Base-by-base conservation (phyloP, 129 eudicot genomes). In the Flaveria robusta region DNA sequence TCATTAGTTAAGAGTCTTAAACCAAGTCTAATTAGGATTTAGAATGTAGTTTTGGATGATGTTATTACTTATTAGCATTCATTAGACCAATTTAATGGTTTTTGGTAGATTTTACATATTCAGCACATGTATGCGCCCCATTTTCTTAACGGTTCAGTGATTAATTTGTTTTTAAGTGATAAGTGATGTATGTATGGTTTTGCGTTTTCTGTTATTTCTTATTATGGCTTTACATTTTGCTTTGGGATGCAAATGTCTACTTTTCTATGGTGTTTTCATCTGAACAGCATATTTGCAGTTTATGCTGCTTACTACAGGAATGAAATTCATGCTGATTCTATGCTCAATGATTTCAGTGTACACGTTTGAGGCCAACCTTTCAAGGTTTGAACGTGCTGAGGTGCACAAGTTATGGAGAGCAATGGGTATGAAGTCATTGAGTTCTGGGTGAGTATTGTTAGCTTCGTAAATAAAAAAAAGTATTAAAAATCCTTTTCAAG, bases 341-440 rank as follows among this genome's bases (percentile, higher is more conserved):
- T 60, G 26, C 13, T 63, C 20, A 54, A 16, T 63, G 42, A 52
- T 27, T 56, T 64, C 93, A 93, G 98, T 45, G 14, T 90, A 88
- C 83, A 85, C 85, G 60, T 84, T 93, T 50, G 89, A 90, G 63
- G 88, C 82, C 55, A 81, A 75, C 83, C 85, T 93, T 63, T 24
- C 81, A 68, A 88, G 82, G 45, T 22, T 7, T 16, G 93, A 93
- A 69, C 96, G 97, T 69, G 93, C 90, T 41, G 89, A 81, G 54
- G 96, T 93, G 72, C 98, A 93, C 76, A 27, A 8, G 15, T 68
- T 85, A 60, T 80, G 86, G 79, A 72, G 82, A 74, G 90, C 87
- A 81, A 75, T 88, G 92, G 96, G 96, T 12, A 19, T 93, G 86
- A 85, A 29, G 71, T 90, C 98, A 18, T 78, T 79, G 81, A 90